Conservation (phyloP, 2,329 filamentous ascomycete genomes). For the Boeremia lycopersici region DNA sequence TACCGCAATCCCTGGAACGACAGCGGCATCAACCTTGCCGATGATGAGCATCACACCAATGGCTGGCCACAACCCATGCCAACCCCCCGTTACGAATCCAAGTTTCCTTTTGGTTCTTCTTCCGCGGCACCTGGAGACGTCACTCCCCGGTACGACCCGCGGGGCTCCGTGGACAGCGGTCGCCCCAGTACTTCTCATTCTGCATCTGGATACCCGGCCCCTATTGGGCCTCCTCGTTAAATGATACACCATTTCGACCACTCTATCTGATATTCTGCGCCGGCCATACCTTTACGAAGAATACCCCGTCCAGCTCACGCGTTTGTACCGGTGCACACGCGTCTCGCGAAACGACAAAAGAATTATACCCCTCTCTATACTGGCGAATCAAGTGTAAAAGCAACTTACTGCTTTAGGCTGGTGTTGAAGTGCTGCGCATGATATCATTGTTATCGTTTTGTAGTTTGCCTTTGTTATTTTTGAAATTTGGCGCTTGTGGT, state of each 20-base stretch:
- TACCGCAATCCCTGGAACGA: constrained; percentile 99
- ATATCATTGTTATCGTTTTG: constrained; percentile 18
- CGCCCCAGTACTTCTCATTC: constrained; percentile 94
- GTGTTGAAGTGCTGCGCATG: constrained; percentile 31
- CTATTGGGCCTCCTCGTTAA: constrained; percentile 90
- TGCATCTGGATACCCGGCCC: constrained; percentile 95
- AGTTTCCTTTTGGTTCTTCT: constrained; percentile 65
- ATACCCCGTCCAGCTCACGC: constrained; percentile 39
- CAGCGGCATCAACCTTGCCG: constrained; percentile 89
- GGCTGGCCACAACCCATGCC: constrained; percentile 45
- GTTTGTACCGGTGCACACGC: constrained; percentile 30
- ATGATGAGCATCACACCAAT: constrained; percentile 67
- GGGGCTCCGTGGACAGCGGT: constrained; percentile 87
- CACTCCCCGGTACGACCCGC: constrained; percentile 81
- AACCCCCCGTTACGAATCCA: constrained; percentile 58
- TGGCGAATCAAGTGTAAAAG: constrained; percentile 44
- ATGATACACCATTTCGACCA: constrained; percentile 45
- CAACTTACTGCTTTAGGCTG: constrained; percentile 34
- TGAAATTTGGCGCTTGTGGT: constrained; percentile 32
- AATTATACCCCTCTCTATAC: constrained; percentile 48
- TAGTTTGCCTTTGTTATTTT: constrained; percentile 24
- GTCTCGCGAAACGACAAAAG: constrained; percentile 46
- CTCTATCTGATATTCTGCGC: constrained; percentile 40
- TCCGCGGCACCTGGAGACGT: constrained; percentile 70
- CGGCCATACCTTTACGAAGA: constrained; percentile 42